Conservation (phyloP, 176 grass and related monocot genomes). For the Ananas comosus region DNA sequence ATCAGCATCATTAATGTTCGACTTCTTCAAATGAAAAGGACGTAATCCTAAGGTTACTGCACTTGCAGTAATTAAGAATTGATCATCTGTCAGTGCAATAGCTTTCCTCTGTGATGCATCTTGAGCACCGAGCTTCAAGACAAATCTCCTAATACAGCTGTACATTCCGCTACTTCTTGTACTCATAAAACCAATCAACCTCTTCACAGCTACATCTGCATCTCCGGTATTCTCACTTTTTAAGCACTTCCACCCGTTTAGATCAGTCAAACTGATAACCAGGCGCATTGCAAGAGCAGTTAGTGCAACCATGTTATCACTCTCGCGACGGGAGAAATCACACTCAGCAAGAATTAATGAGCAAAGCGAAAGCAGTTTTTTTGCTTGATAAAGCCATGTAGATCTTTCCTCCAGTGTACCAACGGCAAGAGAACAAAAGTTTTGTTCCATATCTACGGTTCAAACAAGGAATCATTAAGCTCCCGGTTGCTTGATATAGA, state of each 20-base stretch:
- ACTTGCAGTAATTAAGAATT: conserved; percentile 71
- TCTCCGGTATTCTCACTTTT: conserved; percentile 30
- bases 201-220: conserved; percentile 46
- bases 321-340: conserved; percentile 37
- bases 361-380: conserved; percentile 75
- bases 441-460: conserved; percentile 60
- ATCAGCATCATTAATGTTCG: conserved; percentile 10
- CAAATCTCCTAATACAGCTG: conserved; percentile 64
- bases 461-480: conserved; percentile 14
- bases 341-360: conserved; percentile 66
- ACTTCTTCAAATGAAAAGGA: conserved; percentile 63
- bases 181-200: conserved; percentile 64
- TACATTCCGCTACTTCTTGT: conserved; percentile 45
- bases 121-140: conserved; percentile 36
- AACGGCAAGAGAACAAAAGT: conserved; percentile 65
- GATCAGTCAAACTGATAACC: conserved; percentile 73
- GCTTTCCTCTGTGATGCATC: conserved; percentile 30
- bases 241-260: conserved; percentile 68
- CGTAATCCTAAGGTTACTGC: conserved; percentile 72
- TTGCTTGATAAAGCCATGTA: conserved; percentile 79
- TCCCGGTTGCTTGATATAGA: not conserved
- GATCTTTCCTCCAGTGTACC: conserved; percentile 61
- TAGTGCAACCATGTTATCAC: conserved; percentile 38
- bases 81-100: conserved; percentile 41
- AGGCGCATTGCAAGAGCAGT: conserved; percentile 65